These are phyloP conservation scores for Triangularia setosa DNA, from an alignment of 2,329 filamentous ascomycete genomes.

Conservation along the genomic window DNA sequence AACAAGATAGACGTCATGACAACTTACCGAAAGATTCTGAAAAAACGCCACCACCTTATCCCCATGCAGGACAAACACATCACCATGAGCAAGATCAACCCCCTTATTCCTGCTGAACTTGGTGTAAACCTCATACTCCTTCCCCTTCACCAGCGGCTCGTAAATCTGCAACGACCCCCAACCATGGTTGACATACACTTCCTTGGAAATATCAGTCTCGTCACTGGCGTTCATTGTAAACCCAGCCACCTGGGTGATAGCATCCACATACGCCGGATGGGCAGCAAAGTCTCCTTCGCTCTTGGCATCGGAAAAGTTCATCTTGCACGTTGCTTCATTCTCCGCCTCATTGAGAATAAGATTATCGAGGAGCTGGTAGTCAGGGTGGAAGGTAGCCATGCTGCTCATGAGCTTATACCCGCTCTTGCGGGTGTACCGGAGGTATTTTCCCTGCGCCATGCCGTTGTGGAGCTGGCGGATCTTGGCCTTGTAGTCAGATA, in stretches of 20 bases:
- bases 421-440: constrained; percentile 44
- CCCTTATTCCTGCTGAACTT: constrained; percentile 50
- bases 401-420: constrained; percentile 27
- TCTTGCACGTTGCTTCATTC: not conserved
- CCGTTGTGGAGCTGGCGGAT: constrained; percentile 2
- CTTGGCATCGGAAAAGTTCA: constrained; percentile 7
- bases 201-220: constrained; percentile 48
- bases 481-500: not conserved
- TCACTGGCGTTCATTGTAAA: constrained; percentile 58
- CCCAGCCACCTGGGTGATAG: constrained; percentile 43
- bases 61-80: constrained; percentile 50
- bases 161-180: constrained; percentile 51
- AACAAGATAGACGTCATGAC: not conserved
- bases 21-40: constrained; percentile 52
- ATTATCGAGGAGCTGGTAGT: constrained; percentile 30
- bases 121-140: constrained; percentile 51
- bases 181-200: constrained; percentile 58
- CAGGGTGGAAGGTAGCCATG: constrained; percentile 28
- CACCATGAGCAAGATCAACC: constrained; percentile 41
- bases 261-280: constrained; percentile 9
- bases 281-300: not conserved
- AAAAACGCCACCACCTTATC: constrained; percentile 44
- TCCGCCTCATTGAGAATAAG: constrained; percentile 29
- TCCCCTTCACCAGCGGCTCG: constrained; percentile 40
- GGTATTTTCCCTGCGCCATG: not conserved